Percentiles rank a stretch among this genome's conserved stretches.
phyloP scores from a whole-genome alignment of 345 rosid species.

The Moringa oleifera region DNA sequence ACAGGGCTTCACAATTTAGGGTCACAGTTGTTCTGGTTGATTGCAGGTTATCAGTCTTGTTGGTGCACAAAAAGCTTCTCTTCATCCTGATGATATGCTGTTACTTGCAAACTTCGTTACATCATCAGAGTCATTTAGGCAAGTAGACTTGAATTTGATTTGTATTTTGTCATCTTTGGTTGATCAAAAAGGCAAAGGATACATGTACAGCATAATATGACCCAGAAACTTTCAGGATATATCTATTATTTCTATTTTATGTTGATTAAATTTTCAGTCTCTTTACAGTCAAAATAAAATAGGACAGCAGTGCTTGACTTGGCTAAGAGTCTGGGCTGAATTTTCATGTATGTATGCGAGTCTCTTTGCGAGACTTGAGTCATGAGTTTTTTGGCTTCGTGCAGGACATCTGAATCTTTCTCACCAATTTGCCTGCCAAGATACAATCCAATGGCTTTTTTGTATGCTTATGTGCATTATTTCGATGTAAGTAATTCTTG shows the following conservation, averaged over 20 bases:
- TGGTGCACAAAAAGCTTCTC: constrained; percentile 97
- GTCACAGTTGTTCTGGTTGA: constrained; percentile 7
- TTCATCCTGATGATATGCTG: constrained; percentile 95
- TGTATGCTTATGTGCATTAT: constrained; percentile 92
- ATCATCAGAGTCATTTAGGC: constrained; percentile 95
- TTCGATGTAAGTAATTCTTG: constrained; percentile 69
- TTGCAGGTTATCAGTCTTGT: constrained; percentile 88
- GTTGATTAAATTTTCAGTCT: neutral
- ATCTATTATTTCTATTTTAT: too few relatives aligned
- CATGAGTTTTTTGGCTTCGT: constrained; percentile 16
- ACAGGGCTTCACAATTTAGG: too few relatives aligned
- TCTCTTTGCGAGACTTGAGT: neutral
- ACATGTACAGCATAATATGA: neutral
- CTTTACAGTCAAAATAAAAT: neutral
- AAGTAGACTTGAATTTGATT: constrained; percentile 23
- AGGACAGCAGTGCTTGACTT: too few relatives aligned
- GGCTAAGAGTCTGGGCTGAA: too few relatives aligned
- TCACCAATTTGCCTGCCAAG: constrained; percentile 98
- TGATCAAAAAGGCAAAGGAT: neutral
- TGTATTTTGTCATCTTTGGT: constrained; percentile 1
- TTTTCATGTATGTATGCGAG: neutral
- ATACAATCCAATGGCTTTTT: constrained; percentile 92
- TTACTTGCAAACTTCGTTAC: constrained; percentile 87
- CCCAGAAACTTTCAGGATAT: neutral
- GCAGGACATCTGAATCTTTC: constrained; percentile 97